These are phyloP conservation scores for Aspergillus quadrilineatus DNA, from an alignment of 2,329 filamentous ascomycete species.

Conservation along the genomic window DNA sequence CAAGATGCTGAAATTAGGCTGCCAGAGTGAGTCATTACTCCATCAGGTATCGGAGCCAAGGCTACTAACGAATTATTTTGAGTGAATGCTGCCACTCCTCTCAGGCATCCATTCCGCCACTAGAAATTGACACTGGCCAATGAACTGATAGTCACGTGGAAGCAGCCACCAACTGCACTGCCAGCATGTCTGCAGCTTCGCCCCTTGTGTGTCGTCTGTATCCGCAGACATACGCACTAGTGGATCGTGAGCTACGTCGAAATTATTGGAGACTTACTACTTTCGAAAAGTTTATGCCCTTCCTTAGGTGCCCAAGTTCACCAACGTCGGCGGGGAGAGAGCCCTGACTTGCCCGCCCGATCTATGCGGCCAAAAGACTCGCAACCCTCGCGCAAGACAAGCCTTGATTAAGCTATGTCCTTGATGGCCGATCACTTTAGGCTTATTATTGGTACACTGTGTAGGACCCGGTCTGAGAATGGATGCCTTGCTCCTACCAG, in stretches of 20 bases:
- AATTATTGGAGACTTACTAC: not conserved
- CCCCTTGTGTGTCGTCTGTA: not conserved
- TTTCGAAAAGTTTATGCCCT: not conserved
- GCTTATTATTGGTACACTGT: not conserved
- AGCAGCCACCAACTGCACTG: constrained; percentile 12
- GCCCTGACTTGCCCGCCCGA: not conserved
- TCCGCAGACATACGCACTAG: not conserved
- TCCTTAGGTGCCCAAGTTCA: not conserved
- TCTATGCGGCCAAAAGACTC: not conserved
- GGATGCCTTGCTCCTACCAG: not conserved
- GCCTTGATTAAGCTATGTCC: not conserved
- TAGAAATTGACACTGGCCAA: not conserved
- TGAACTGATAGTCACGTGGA: constrained; percentile 6
- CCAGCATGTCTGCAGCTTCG: not conserved
- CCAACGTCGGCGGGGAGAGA: not conserved
- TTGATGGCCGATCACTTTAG: not conserved
- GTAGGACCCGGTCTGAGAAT: not conserved
- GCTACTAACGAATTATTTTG: not conserved
- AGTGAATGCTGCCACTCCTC: not conserved
- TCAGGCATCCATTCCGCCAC: constrained; percentile 9
- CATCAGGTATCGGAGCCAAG: constrained; percentile 4
- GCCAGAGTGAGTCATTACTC: constrained; percentile 12
- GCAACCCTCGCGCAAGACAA: not conserved
- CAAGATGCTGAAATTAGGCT: constrained; percentile 4
- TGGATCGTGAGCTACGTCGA: constrained; percentile 2